A percentile compares a stretch with the other conserved stretches of the same genome.
phyloP scores from a whole-genome alignment of 2,329 filamentous ascomycete genomes.

The Trichoderma lentiforme region DNA sequence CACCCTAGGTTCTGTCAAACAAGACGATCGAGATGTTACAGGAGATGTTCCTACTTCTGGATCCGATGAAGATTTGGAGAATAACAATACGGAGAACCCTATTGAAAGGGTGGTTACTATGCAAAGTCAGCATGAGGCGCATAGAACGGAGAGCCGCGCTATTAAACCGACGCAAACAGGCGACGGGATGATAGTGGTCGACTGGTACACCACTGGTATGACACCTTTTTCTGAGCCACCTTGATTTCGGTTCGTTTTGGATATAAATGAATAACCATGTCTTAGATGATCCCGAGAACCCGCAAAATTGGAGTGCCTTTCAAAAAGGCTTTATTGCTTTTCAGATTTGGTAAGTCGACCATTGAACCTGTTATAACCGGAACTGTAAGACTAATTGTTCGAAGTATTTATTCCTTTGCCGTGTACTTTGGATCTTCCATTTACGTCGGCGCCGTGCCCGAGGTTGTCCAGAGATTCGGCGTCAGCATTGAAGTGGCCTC shows the following conservation, averaged over 20 bases:
- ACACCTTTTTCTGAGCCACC: rapidly evolving
- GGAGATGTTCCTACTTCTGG: background rate
- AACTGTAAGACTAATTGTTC: rapidly evolving
- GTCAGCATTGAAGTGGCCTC: background rate
- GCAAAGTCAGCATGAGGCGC: background rate
- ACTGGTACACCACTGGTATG: background rate
- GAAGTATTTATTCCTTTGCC: background rate
- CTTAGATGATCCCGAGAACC: background rate
- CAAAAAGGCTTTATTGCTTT: background rate
- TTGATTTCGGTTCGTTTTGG: background rate
- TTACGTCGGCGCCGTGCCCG: background rate
- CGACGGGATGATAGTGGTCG: background rate
- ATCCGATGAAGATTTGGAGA: background rate
- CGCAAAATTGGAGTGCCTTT: background rate
- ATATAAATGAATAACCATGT: background rate
- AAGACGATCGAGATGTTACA: background rate
- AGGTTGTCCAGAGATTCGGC: background rate
- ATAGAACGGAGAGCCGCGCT: background rate
- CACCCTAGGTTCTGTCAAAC: background rate
- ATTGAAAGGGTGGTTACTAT: background rate
- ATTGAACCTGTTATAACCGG: no score
- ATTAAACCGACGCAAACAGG: background rate
- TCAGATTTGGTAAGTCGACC: background rate
- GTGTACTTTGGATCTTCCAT: background rate
- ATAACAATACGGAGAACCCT: background rate